Evolutionary conservation across 83 land plant species (phyloP).

Genomic region (Diphasiastrum complanatum): DNA sequence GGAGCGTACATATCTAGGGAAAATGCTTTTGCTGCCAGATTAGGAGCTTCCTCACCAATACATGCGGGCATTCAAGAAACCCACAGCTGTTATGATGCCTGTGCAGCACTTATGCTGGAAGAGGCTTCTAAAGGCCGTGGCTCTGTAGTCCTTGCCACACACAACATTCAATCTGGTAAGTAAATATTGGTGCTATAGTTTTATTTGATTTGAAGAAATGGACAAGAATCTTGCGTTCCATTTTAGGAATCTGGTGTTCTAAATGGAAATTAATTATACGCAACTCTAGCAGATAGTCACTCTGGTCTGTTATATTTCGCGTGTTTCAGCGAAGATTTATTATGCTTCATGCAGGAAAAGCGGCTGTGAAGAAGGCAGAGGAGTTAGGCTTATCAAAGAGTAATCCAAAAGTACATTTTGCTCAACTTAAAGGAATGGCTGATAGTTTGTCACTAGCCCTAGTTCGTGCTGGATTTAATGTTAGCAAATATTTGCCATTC

Average conservation of each 20-base stretch:
- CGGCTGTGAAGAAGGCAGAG: slow-evolving; percentile 47
- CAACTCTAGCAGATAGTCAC: too few relatives aligned
- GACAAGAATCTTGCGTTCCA: too few relatives aligned
- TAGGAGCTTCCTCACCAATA: slow-evolving; percentile 60
- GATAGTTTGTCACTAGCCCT: slow-evolving; percentile 62
- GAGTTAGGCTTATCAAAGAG: slow-evolving; percentile 50
- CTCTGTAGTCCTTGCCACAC: slow-evolving; percentile 74
- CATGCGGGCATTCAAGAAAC: slow-evolving; percentile 65
- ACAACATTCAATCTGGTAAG: slow-evolving; percentile 80
- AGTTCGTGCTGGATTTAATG: slow-evolving; percentile 72
- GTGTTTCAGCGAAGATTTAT: too few relatives aligned
- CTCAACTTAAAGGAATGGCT: slow-evolving; percentile 89
- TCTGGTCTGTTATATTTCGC: too few relatives aligned
- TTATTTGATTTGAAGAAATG: too few relatives aligned
- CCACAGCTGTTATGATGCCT: slow-evolving; percentile 59
- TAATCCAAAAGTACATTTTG: slow-evolving; percentile 56
- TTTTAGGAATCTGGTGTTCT: too few relatives aligned
- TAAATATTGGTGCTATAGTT: too few relatives aligned
- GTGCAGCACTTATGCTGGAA: slow-evolving; percentile 66
- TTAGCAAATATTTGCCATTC: slow-evolving; percentile 76
- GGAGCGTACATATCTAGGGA: slow-evolving; percentile 77
- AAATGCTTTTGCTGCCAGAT: slow-evolving; percentile 37
- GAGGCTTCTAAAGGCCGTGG: slow-evolving; percentile 44
- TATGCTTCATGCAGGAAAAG: slow-evolving; percentile 58
- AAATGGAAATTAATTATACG: too few relatives aligned